Conservation (phyloP, 139 green algal species). For the Auxenochlorella pyrenoidosa region DNA sequence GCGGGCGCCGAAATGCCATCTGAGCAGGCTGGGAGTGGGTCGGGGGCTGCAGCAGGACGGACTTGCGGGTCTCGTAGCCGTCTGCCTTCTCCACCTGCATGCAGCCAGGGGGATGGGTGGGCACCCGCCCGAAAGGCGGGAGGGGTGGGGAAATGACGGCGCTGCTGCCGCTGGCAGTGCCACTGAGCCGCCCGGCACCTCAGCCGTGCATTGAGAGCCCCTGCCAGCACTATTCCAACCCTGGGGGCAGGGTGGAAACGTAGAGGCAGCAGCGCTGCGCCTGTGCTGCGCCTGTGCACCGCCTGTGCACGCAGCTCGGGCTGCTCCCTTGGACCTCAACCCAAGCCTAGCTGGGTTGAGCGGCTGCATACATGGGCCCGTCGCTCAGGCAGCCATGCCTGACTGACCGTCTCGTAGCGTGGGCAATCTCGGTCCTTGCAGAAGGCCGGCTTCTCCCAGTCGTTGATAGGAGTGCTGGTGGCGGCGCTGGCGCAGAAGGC, state of each 20-base stretch:
- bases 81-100: not conserved
- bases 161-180: not conserved
- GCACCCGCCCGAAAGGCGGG: not conserved
- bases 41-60: not conserved
- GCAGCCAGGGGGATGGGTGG: not conserved
- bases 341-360: too few species aligned
- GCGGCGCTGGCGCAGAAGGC: not conserved
- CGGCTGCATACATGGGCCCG: too few species aligned
- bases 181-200: not conserved
- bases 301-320: not conserved
- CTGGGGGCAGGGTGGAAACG: not conserved
- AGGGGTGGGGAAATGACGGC: not conserved
- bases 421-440: not conserved
- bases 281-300: not conserved
- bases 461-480: not conserved
- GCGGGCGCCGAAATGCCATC: not conserved
- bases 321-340: not conserved
- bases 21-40: too few species aligned
- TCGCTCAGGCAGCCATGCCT: not conserved
- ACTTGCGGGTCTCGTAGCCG: conserved; percentile 4
- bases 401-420: not conserved
- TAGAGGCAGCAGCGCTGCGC: not conserved
- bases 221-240: too few species aligned
- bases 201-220: too few species aligned
- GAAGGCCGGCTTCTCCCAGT: not conserved